A percentile compares a stretch with the other conserved stretches of the same genome.
These are phyloP conservation scores for Geranium incanum DNA, from an alignment of 441 rosid genomes.

Conservation along the genomic window DNA sequence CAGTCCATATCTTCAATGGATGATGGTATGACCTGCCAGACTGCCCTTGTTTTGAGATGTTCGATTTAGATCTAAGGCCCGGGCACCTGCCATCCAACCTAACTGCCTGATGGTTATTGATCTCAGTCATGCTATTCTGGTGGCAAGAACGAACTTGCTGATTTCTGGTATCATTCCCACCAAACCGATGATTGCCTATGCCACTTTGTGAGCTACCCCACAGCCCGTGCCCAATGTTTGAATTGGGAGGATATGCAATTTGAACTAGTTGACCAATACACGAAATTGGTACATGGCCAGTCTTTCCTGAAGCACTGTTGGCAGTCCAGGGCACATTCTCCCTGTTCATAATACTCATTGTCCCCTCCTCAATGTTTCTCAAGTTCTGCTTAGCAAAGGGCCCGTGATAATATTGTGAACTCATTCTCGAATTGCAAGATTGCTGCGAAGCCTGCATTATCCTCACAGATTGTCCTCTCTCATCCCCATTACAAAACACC, in stretches of 20 bases:
- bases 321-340: conserved; percentile 26
- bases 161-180: conserved; percentile 13
- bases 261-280: conserved; percentile 11
- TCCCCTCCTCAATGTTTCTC: conserved; percentile 2
- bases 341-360: conserved; percentile 21
- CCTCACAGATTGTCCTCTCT: conserved; percentile 5
- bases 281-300: not conserved
- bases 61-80: conserved; percentile 12
- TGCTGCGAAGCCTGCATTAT: conserved; percentile 12
- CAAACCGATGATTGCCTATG: conserved; percentile 8
- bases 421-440: not conserved
- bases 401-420: conserved; percentile 3
- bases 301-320: not conserved
- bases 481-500: conserved; percentile 3
- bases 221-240: conserved; percentile 6
- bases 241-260: conserved; percentile 14
- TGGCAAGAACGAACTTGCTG: conserved; percentile 15
- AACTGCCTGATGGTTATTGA: conserved; percentile 9
- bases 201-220: conserved; percentile 13
- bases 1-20: conserved; percentile 14
- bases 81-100: conserved; percentile 21
- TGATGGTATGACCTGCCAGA: conserved; percentile 9
- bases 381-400: conserved; percentile 13
- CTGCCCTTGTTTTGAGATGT: conserved; percentile 19
- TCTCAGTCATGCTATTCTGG: conserved; percentile 9